Evolutionary conservation across 1,139 yeast genomes (phyloP), one percentile per base, ranked within the genome.

Genomic region (Protomyces arabidopsidicola): DNA sequence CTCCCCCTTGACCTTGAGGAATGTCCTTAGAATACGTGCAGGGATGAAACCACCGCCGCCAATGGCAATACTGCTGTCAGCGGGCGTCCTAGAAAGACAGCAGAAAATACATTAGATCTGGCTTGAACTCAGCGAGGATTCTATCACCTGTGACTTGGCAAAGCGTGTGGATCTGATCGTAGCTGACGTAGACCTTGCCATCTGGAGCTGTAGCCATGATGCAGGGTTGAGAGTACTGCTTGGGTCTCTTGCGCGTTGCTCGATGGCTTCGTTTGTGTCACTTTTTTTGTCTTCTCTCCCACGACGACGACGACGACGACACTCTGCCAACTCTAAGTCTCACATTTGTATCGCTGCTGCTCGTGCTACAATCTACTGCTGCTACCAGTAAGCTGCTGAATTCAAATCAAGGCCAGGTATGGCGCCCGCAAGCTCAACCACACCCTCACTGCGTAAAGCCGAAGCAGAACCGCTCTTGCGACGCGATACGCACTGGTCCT

Each of bases 381-480:
- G 31, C 31, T 27, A n/a, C n/a, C n/a, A n/a, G n/a, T n/a, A n/a
- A n/a, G n/a, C n/a, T n/a, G n/a, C n/a, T n/a, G n/a, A n/a, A n/a
- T n/a, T 27, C 31, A 27, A 2, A 27, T 27, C 31, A 27, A 2
- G 42, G 42, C 42, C 6, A 22, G 22, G 36, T 16, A 60, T 53
- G 59, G 54, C 59, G 34, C 63, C 63, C 10, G 63, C 59, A 12
- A 53, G 57, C 24, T 53, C 63, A 12, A 50, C 50, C 8, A 55
- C 63, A 3, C 45, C 56, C 8, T 52, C 56, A 73, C 77, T 93
- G 70, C 93, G 91, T 74, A 91, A 91, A 72, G 81, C 84, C 18
- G 98, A 93, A 72, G 97, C 98, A 3, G 96, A 88, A 70, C 96
- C 96, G 18, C 84, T 91, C 67, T 88, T 95, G 87, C 80, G 98